Evolutionary conservation across 805 yeast genomes (phyloP).

Genomic region (Lipomyces spencermartinsiae): DNA sequence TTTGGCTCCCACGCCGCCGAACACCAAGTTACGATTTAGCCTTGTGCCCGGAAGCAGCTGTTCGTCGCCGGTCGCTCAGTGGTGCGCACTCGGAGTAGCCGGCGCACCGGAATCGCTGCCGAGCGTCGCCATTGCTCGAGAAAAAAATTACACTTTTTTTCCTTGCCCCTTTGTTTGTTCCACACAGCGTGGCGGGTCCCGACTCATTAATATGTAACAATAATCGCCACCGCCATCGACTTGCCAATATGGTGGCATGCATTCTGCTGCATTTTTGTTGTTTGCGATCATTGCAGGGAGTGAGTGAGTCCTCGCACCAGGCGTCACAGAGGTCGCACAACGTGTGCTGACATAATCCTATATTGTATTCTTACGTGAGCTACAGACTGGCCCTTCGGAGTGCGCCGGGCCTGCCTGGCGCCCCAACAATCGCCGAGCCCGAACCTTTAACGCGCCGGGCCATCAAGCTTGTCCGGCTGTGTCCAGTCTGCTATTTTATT

Average conservation of each 20-base stretch:
- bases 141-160: not conserved
- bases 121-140: not conserved
- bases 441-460: not conserved
- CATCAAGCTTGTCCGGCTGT: not conserved
- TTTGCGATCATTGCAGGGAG: not conserved
- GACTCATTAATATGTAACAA: no score
- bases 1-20: not conserved
- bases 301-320: not conserved
- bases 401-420: not conserved
- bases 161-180: not conserved
- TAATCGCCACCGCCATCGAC: constrained; percentile 3
- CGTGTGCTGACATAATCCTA: not conserved
- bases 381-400: not conserved
- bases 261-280: no score
- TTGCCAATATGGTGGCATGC: not conserved
- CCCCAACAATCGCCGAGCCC: not conserved
- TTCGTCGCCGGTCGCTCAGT: not conserved
- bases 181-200: not conserved
- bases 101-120: constrained; percentile 1
- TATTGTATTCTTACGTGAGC: not conserved
- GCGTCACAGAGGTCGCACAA: not conserved
- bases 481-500: not conserved
- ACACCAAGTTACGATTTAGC: not conserved
- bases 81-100: not conserved
- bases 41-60: no score